phyloP scores from a whole-genome alignment of 2,329 filamentous ascomycete species.

The Penicillium hesseltinei region DNA sequence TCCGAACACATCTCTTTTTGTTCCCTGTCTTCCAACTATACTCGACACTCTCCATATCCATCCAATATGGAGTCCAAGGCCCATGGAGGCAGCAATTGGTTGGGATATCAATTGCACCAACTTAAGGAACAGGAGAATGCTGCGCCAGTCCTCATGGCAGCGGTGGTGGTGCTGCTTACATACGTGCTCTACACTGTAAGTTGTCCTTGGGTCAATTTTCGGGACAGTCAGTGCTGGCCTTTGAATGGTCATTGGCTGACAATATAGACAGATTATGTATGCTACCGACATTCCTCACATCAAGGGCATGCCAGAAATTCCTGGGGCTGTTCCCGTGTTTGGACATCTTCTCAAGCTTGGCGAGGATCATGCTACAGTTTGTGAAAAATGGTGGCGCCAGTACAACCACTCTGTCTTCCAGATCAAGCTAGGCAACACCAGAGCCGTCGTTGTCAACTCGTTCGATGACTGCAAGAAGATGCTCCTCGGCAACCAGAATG shows the following conservation, averaged over 20 bases:
- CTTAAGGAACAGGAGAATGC: not conserved
- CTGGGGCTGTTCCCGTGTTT: conserved; percentile 55
- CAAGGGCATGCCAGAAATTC: conserved; percentile 57
- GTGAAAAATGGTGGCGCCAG: conserved; percentile 54
- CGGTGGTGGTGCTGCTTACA: not conserved
- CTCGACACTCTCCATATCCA: not conserved
- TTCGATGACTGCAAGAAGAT: conserved; percentile 66
- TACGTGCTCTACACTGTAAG: not conserved
- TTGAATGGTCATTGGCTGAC: not conserved
- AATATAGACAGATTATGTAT: not conserved
- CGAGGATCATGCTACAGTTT: conserved; percentile 52
- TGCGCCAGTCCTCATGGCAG: not conserved
- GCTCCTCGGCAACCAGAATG: conserved; percentile 70
- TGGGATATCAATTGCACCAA: not conserved
- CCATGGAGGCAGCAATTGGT: not conserved
- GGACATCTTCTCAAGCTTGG: conserved; percentile 59
- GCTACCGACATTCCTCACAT: conserved; percentile 56
- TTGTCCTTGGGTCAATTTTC: not conserved
- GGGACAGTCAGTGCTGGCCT: not conserved
- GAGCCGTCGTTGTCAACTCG: conserved; percentile 70
- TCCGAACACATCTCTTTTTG: not conserved
- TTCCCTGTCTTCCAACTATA: not conserved
- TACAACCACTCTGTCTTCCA: conserved; percentile 60
- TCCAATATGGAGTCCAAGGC: not conserved
- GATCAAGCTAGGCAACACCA: conserved; percentile 40